Evolutionary conservation across 1,139 yeast species (phyloP), one percentile per base, ranked within the genome.

Genomic region (Suhomyces yuchorum): DNA sequence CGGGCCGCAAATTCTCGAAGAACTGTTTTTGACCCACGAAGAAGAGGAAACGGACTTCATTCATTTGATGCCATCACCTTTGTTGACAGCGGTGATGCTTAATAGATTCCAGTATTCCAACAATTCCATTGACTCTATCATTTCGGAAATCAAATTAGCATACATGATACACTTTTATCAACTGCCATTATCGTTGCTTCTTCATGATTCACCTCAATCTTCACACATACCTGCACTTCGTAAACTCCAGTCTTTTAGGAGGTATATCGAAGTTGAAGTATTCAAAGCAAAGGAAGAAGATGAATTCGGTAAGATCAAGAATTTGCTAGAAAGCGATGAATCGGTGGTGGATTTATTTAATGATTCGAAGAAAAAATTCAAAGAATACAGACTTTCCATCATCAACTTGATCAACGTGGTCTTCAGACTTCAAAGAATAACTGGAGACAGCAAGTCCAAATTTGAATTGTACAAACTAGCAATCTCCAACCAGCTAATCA

Each of bases 81-180:
- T 60, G 14, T 57, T 75, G 23, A 59, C 76, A n/a, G 64, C 73
- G 24, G 63, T 72, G 8, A 58, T 77, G 14, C 58, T 71, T 38
- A 63, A 63, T 28, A 57, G 80, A 38, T 74, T 75, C 51, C 66
- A 67, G 44, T 66, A 67, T 66, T 75, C 76, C 26, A 74, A 73
- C 52, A 74, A 73, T 51, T 75, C 80, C 20, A 75, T 83, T 40
- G 87, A 85, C 56, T 73, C 79, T 14, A 68, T 80, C 44, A 67
- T 78, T 8, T 65, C 80, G 14, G 77, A 80, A 40, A 67, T 88
- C 53, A 84, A 83, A 56, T 72, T 86, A 51, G 69, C 84, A 23
- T 75, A 83, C 56, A 84, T 88, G 89, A 76, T 84, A 4, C 86
- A 85, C 58, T 87, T 81, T 61, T 87, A 80, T 59, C 83, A 81